Evolutionary conservation across 768 basidiomycete genomes (phyloP).

Genomic region (Leucocoprinus birnbaumii): DNA sequence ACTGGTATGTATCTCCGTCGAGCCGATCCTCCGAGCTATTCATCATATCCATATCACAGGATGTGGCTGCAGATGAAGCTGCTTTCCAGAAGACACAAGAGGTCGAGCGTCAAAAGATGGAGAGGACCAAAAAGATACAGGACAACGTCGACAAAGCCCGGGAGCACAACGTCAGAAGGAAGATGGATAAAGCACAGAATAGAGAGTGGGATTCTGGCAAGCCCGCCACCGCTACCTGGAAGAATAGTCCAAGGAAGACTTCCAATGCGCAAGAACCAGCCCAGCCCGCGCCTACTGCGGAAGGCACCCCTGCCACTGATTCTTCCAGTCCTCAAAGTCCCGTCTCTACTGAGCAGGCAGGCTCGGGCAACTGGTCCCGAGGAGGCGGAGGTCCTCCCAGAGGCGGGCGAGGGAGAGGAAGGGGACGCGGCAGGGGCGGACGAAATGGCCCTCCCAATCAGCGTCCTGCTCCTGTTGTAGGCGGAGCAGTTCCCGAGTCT

Average conservation of each 20-base stretch:
- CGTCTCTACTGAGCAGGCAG: neutral
- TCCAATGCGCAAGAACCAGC: neutral
- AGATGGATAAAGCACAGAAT: constrained; percentile 75
- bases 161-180: constrained; percentile 76
- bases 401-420: constrained; percentile 20
- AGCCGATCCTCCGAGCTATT: constrained; percentile 9
- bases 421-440: constrained; percentile 16
- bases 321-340: neutral
- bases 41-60: constrained; percentile 34
- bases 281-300: neutral
- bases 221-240: constrained; percentile 18
- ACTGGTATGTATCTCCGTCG: constrained; percentile 36
- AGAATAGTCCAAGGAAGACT: constrained; percentile 4
- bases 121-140: constrained; percentile 62
- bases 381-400: constrained; percentile 3
- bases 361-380: constrained; percentile 5
- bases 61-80: constrained; percentile 79
- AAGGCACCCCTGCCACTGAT: neutral
- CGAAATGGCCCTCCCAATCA: neutral
- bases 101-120: constrained; percentile 55
- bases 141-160: constrained; percentile 66
- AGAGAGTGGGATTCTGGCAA: constrained; percentile 89
- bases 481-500: neutral
- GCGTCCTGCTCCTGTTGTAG: no score
- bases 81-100: constrained; percentile 74